Evolutionary conservation across 352 stramenopile genomes (phyloP), one percentile per base, ranked within the genome.

Genomic region (Pythium oligandrum): DNA sequence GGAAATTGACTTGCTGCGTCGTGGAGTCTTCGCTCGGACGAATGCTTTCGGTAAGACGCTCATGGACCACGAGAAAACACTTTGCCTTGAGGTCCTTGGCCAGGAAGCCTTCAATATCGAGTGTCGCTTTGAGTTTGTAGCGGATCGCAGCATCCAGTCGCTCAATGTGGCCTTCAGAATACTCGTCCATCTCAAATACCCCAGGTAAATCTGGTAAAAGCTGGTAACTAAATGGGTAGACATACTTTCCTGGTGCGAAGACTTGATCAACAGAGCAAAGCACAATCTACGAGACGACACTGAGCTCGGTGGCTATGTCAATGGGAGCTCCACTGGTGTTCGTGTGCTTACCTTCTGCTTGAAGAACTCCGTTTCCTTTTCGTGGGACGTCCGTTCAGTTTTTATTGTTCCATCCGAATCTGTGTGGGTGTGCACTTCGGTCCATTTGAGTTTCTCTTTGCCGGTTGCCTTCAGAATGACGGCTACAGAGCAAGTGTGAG

Each of bases 371-470:
- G 81, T 70, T n/a, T 70, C 63, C 43, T 64, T 67, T 1, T 68
- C 52, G 40, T 75, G 48, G 8, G 64, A 30, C 3, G 78, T 50
- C 17, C 58, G 61, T 3, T 68, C 55, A 3, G 55, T 68, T 4
- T 55, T 46, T 6, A 55, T 64, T 12, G 64, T 52, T 3, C 73
- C 70, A 34, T 85, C 58, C 6, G 53, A 53, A 38, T 82, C 66
- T 6, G 55, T 67, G 53, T 71, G 60, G 1, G 54, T 57, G 10
- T 47, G 51, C 35, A 74, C 43, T 49, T 82, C 61, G 6, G 63
- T 70, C 61, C 73, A 85, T 50, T 73, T 68, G 30, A 86, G 63
- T 45, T 84, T 83, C 55, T 90, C 79, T 55, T 87, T 88, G 9
- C 79, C 79, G 4, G 59, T 65, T 4, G 74, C 75, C 56, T 84